Evolutionary conservation across 768 basidiomycete species (phyloP).

Genomic region (Ramaria sp.): DNA sequence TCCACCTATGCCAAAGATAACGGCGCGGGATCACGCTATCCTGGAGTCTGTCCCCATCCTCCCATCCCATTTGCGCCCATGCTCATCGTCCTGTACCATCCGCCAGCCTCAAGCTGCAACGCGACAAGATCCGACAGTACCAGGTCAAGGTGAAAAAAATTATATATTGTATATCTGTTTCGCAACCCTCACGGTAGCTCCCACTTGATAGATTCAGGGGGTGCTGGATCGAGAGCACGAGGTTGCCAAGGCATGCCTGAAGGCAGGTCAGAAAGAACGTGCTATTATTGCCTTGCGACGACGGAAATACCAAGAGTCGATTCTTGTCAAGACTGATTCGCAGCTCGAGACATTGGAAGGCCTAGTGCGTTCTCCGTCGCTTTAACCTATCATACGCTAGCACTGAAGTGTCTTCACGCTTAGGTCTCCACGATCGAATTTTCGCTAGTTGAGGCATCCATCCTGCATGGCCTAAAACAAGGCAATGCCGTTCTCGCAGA

Average conservation of each 20-base stretch:
- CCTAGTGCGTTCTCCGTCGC: constrained; percentile 41
- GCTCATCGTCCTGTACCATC: constrained; percentile 13
- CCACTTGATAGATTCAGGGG: constrained; percentile 57
- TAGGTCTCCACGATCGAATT: constrained; percentile 97
- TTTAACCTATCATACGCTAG: not conserved
- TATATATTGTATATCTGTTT: constrained; percentile 7
- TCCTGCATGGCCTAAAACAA: constrained; percentile 85
- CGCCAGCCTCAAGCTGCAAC: constrained; percentile 82
- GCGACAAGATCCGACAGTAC: constrained; percentile 92
- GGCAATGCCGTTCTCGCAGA: constrained; percentile 90
- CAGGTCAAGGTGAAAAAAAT: constrained; percentile 81
- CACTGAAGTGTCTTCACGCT: not conserved
- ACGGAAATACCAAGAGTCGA: constrained; percentile 87
- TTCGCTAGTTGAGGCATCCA: constrained; percentile 85
- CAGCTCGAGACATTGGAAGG: constrained; percentile 87
- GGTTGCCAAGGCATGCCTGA: constrained; percentile 78
- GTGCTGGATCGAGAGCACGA: constrained; percentile 81
- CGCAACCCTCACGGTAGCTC: too few relatives aligned
- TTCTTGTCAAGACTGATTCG: constrained; percentile 79
- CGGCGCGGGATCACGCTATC: constrained; percentile 87
- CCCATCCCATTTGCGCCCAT: constrained; percentile 7
- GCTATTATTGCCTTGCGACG: constrained; percentile 82
- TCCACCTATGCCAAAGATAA: constrained; percentile 72
- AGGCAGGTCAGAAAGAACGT: constrained; percentile 73
- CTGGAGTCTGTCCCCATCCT: constrained; percentile 62